phyloP scores from a whole-genome alignment of 306 rosid species.

The Elaeagnus macrophylla region DNA sequence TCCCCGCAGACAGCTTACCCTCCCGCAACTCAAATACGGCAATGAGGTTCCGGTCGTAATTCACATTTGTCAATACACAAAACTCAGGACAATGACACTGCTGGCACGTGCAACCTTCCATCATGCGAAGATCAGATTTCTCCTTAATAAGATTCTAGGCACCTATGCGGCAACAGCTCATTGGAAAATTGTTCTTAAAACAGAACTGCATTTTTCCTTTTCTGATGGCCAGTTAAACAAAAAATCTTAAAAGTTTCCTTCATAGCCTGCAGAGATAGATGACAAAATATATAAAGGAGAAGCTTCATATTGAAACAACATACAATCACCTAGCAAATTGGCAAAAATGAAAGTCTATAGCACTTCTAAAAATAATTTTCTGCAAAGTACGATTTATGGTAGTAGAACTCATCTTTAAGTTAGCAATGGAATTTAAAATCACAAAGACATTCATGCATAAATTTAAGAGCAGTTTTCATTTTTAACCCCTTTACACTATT shows the following conservation, averaged over 20 bases:
- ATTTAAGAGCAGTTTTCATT: not conserved
- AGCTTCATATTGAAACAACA: too few relatives aligned
- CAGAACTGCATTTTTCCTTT: conserved; percentile 19
- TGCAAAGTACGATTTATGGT: not conserved
- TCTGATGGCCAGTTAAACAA: conserved; percentile 32
- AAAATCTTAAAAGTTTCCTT: conserved; percentile 24
- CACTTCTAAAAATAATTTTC: too few relatives aligned
- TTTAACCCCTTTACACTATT: too few relatives aligned
- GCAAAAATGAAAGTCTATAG: too few relatives aligned
- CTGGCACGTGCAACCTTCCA: conserved; percentile 30
- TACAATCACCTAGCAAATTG: too few relatives aligned
- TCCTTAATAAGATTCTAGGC: conserved; percentile 7
- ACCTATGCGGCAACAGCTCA: conserved; percentile 23
- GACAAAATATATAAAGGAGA: too few relatives aligned
- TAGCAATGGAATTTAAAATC: not conserved
- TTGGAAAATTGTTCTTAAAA: conserved; percentile 32
- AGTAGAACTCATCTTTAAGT: not conserved
- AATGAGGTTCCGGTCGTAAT: conserved; percentile 25
- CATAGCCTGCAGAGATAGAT: conserved; percentile 27
- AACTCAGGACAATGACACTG: conserved; percentile 22
- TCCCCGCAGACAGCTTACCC: conserved; percentile 25
- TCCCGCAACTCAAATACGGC: conserved; percentile 29
- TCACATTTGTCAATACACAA: conserved; percentile 27
- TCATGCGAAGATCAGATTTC: conserved; percentile 20
- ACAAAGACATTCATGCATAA: not conserved